Evolutionary conservation across 192 early-diverging fungal genomes (phyloP).

Genomic region (Linnemannia hyalina): DNA sequence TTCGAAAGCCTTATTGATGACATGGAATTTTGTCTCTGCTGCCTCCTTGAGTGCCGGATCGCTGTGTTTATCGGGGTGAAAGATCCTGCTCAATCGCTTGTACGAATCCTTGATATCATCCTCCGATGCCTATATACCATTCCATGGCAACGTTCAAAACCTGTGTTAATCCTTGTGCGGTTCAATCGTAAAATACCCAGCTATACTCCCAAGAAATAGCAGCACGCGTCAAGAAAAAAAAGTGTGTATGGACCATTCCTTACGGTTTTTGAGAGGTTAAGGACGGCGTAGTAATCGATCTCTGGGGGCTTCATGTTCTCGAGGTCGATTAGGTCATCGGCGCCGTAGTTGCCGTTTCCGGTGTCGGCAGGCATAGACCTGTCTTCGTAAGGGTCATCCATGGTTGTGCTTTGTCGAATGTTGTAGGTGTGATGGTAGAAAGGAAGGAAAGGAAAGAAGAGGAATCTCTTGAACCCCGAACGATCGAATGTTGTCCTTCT

Average conservation of each 20-base stretch:
- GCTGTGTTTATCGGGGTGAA: conserved; percentile 86
- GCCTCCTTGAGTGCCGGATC: conserved; percentile 69
- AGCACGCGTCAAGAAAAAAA: neutral
- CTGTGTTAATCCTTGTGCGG: neutral
- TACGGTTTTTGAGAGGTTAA: conserved; percentile 77
- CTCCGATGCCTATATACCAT: conserved; percentile 64
- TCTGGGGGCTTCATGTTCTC: conserved; percentile 57
- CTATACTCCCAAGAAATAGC: neutral
- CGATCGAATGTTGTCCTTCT: no score
- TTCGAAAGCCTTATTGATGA: conserved; percentile 86
- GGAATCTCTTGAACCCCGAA: neutral
- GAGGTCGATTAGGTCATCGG: conserved; percentile 47
- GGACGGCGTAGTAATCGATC: conserved; percentile 73
- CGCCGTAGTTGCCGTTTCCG: conserved; percentile 6
- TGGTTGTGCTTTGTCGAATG: conserved; percentile 6
- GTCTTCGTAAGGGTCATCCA: conserved; percentile 57
- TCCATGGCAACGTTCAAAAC: neutral
- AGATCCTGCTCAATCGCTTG: conserved; percentile 77
- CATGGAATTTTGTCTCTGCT: conserved; percentile 82
- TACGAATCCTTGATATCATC: conserved; percentile 83
- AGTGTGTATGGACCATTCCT: neutral
- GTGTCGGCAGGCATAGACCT: conserved; percentile 51
- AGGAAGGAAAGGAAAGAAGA: conserved; percentile 3
- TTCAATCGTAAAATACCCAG: neutral
- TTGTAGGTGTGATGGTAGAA: neutral